Base-by-base conservation (phyloP, 139 green algal species). In the Dunaliella primolecta region DNA sequence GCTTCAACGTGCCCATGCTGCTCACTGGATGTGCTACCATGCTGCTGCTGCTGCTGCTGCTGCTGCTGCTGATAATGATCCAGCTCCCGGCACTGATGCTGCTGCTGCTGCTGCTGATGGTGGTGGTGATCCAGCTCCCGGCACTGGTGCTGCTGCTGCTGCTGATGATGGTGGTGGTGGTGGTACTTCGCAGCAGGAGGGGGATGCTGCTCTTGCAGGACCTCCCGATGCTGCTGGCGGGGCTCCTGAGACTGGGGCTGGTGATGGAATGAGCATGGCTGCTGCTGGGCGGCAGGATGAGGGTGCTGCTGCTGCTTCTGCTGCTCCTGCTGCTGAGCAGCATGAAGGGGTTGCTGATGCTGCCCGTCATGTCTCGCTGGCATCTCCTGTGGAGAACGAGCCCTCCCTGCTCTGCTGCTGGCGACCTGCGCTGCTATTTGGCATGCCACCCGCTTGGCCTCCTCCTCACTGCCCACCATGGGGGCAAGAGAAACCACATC, bases 371-470 rank as follows among this genome's bases (percentile, higher is more conserved):
- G 46, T 15, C 7, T 7, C 46, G 7, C 46, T 64, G 46, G 7
- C 46, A 64, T 15, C 46, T n/a, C n/a, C n/a, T n/a, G n/a, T n/a
- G n/a, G n/a, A n/a, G n/a, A n/a, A n/a, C n/a, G n/a, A n/a, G n/a
- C n/a, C n/a, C n/a, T n/a, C n/a, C 46, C 46, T 15, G 7, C 46
- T 64, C 46, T 64, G 15, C 46, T 64, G 7, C 46, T 64, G 46
- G 46, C 46, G 15, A 64, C 46, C 46, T 64, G 46, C 7, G 7
- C 46, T 15, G 15, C 46, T 15, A 64, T 7, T 15, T 25, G 7
- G 15, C 46, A 7, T 15, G 83, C 86, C 46, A 89, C n/a, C 2
- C 3, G 56, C 27, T 36, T 72, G 21, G 82, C 75, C 24, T 86
- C 76, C 1, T 34, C 75, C 11, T 81, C 56, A 31, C 74, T 81